Evolutionary conservation across 768 basidiomycete genomes (phyloP).

Genomic region (Cystobasidium tubakii): DNA sequence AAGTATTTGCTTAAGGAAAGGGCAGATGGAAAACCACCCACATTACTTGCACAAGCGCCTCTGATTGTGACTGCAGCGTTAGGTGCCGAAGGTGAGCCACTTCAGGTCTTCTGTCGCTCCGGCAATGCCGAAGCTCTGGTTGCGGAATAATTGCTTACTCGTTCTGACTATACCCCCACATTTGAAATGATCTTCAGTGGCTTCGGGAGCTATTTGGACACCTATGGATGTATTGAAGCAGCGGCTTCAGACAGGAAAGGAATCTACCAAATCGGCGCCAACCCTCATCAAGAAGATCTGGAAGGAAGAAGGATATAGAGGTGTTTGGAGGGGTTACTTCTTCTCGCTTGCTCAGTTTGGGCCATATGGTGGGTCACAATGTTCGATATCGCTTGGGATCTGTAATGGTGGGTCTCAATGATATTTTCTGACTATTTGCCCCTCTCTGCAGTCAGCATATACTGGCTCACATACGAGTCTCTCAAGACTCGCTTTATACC

Average conservation of each 20-base stretch:
- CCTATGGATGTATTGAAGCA: conserved; percentile 39
- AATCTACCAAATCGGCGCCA: conserved; percentile 40
- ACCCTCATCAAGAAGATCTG: conserved; percentile 40
- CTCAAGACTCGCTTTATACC: conserved; percentile 44
- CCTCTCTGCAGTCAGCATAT: conserved; percentile 28
- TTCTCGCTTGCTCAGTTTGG: conserved; percentile 30
- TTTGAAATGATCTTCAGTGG: no score
- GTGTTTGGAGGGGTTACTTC: conserved; percentile 43
- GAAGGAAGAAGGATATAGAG: conserved; percentile 40
- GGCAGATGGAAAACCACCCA: conserved; percentile 33
- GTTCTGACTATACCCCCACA: no score
- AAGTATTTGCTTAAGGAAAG: conserved; percentile 7
- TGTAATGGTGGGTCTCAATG: not conserved
- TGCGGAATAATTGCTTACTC: no score
- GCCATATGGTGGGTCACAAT: conserved; percentile 29
- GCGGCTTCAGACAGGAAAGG: conserved; percentile 42
- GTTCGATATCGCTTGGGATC: not conserved
- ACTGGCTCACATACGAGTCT: conserved; percentile 42
- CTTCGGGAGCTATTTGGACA: conserved; percentile 42
- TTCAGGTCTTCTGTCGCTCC: no score
- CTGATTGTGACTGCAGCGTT: conserved; percentile 43
- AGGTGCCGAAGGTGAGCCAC: conserved; percentile 40
- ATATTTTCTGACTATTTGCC: not conserved
- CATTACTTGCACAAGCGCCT: conserved; percentile 40
- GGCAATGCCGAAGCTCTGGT: no score